Evolutionary conservation across 176 grass and related monocot species (phyloP), one percentile per base, ranked within the genome.

Genomic region (Cenchrus fungigraminus): DNA sequence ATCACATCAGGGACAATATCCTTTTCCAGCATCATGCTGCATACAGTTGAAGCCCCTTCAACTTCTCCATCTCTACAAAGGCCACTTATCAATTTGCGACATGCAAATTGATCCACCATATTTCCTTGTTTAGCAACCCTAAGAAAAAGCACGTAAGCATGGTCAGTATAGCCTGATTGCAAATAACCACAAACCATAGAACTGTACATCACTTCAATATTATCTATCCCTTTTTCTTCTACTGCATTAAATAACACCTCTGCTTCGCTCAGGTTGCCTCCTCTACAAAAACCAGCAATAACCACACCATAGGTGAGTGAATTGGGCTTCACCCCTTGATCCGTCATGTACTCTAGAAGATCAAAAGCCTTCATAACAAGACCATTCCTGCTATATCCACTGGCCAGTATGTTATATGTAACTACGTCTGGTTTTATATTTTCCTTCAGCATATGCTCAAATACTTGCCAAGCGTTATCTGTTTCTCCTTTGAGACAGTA

Each of bases 171-270:
- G n/a, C 84, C 86, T 15, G 69, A 91, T 66, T 84, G 63, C 78
- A 98, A 85, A 88, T 95, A 98, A 45, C 95, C 95, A 82, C 79
- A 93, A 59, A 98, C 88, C 92, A 98, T 98, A 45, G 92, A 79
- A 87, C 95, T 95, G 56, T 88, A 93, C 75, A 93, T 12, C 37
- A 85, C 57, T 61, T 83, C 88, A 79, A 85, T 88, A 67, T 50
- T 47, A 40, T 82, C 82, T 65, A 88, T 78, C 34, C 73, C 78
- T 63, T 75, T 91, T 69, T 95, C 72, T 87, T 82, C 68, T 64
- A 79, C 70, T 62, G 84, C 69, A 49, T 82, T 80, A 86, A 94
- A 98, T 78, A 92, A 68, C 59, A 91, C 60, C 76, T 95, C 92
- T 54, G 95, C 92, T 61, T 98, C 91, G 37, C 85, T 84, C 59